A percentile compares a stretch with the other conserved stretches of the same genome.
These are phyloP conservation scores for Hippophae gyantsensis DNA, from an alignment of 306 rosid species.

Conservation along the genomic window DNA sequence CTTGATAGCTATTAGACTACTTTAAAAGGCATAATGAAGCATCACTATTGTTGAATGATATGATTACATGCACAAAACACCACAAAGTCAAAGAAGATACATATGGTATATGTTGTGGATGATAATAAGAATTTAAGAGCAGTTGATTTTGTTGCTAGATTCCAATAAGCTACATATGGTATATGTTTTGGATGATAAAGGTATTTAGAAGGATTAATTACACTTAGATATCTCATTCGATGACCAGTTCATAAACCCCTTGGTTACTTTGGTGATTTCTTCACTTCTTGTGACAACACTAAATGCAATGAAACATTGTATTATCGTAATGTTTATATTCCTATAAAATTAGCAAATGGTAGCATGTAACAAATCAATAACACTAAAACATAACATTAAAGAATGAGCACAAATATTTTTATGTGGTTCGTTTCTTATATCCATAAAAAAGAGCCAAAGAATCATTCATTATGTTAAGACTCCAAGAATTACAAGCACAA, in stretches of 20 bases:
- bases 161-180: slow-evolving; percentile 52
- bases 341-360: too few species aligned
- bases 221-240: slow-evolving; percentile 83
- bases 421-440: too few species aligned
- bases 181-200: slow-evolving; percentile 58
- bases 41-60: slow-evolving; percentile 33
- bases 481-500: too few species aligned
- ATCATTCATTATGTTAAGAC: too few species aligned
- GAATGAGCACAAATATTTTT: too few species aligned
- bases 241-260: slow-evolving; percentile 88
- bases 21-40: slow-evolving; percentile 40
- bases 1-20: slow-evolving; percentile 62
- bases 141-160: slow-evolving; percentile 68
- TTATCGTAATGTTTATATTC: too few species aligned
- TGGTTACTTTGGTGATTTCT: slow-evolving; percentile 96
- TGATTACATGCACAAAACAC: slow-evolving; percentile 59
- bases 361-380: too few species aligned
- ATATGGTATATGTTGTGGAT: too few species aligned
- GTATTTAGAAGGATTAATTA: slow-evolving; percentile 70
- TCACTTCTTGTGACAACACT: slow-evolving; percentile 2
- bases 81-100: slow-evolving; percentile 39
- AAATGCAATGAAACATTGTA: too few species aligned
- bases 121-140: too few species aligned
- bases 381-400: too few species aligned
- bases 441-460: too few species aligned